phyloP scores from a whole-genome alignment of 177 flowering plant genomes.

The Vitis hybrid region DNA sequence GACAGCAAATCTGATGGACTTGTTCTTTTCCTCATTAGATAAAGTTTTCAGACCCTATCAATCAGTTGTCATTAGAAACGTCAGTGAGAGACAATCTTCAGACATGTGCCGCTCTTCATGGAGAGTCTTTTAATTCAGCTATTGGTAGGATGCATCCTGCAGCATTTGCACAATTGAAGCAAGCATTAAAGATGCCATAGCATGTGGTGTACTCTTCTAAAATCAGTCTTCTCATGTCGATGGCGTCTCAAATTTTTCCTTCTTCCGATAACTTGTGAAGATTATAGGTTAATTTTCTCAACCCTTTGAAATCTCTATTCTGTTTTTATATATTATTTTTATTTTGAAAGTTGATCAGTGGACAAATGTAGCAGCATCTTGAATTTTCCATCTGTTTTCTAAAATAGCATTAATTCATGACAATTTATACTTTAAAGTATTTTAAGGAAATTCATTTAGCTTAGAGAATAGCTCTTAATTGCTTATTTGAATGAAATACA shows the following conservation, averaged over 20 bases:
- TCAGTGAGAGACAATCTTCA: conserved; percentile 81
- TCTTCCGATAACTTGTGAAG: conserved; percentile 1
- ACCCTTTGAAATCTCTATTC: neutral
- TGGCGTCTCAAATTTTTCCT: neutral
- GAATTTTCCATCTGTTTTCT: neutral
- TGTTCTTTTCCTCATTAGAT: conserved; percentile 40
- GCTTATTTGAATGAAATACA: too few relatives aligned
- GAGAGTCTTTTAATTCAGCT: conserved; percentile 78
- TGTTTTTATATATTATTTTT: too few relatives aligned
- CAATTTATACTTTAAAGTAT: too few relatives aligned
- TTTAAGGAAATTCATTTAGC: too few relatives aligned
- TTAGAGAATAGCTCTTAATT: too few relatives aligned
- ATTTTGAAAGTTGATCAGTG: neutral
- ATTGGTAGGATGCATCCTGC: conserved; percentile 80
- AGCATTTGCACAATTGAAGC: conserved; percentile 71
- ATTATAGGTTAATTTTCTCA: neutral
- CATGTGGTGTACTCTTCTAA: conserved; percentile 1
- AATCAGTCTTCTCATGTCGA: neutral
- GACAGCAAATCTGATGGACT: neutral
- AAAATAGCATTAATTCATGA: too few relatives aligned
- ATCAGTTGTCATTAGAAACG: conserved; percentile 66
- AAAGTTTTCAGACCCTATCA: conserved; percentile 77
- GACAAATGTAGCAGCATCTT: too few relatives aligned
- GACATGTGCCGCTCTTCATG: conserved; percentile 85
- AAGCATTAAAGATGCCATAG: conserved; percentile 77